Evolutionary conservation across 176 grass and related monocot species (phyloP), one percentile per base, ranked within the genome.

Genomic region (Musa beccarii): DNA sequence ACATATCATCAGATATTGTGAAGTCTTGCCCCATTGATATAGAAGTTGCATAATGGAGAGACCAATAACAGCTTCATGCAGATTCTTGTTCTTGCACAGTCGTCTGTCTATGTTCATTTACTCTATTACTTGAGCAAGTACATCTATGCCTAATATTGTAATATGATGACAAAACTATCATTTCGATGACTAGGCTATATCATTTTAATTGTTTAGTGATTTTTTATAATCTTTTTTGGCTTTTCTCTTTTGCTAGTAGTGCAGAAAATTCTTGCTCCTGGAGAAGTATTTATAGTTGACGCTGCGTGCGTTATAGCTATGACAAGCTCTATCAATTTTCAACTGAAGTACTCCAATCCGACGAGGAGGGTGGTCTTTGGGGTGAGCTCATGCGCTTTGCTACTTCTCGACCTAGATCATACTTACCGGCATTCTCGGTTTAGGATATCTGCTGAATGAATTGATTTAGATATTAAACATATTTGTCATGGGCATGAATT

Each of bases 191-290:
- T 20, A n/a, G 57, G 57, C 57, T 59, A n/a, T 59, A 0, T 1
- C 4, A 61, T 19, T n/a, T 26, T 59, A 69, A 20, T 34, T 63
- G 62, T 73, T 71, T 78, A 59, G 66, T 72, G 25, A 26, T 83
- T 78, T 63, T 51, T 63, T n/a, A 22, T 76, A 43, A 10, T 21
- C 43, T 43, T 28, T 28, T 28, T 9, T 26, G 11, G 11, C 12
- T 61, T 28, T 10, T 28, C 11, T 28, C 7, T 53, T 59, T 63
- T 64, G 68, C 67, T 70, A 94, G 95, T 99, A 78, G 92, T 84
- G 84, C 95, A 94, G 86, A 94, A 99, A 89, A 85, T 99, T 78
- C 91, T 99, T 76, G 84, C 76, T 74, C 84, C 85, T n/a, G 82
- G 74, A 8, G 90, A 99, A 75, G 80, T 79, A 72, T 76, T 94